Evolutionary conservation across 2,329 filamentous ascomycete genomes (phyloP), one percentile per base, ranked within the genome.

Genomic region (Pyrenophora teres): DNA sequence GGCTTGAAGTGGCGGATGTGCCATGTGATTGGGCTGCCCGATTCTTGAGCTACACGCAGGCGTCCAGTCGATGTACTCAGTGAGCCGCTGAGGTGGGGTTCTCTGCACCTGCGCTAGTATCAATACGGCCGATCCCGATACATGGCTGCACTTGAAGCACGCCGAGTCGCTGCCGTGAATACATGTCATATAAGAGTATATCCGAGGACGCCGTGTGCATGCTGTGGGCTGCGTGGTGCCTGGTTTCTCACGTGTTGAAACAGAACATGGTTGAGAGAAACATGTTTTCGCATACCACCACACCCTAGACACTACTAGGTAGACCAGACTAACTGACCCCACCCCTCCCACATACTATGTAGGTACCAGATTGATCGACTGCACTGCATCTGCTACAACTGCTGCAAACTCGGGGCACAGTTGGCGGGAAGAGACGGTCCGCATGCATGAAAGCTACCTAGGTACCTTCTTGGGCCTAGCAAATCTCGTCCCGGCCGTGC

Each of bases 61-160:
- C 64, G 65, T 64, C 69, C 68, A 73, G 65, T 67, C 38, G 62
- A 45, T 63, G 62, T 50, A 51, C 52, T 57, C 54, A 51, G 54
- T 50, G 64, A 73, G 56, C 61, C 69, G 70, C 70, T 64, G 64
- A 52, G 60, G 67, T 61, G 69, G 69, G 69, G 68, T 59, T 55
- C 55, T 47, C 18, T 44, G 35, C 40, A 48, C 45, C 41, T 23
- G 43, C 48, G 46, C 62, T 61, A 62, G 40, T 7, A 43, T 50
- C 9, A 19, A 49, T 41, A 36, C 47, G 50, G 19, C 39, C 37
- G 18, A 35, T 40, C 35, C 46, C 40, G 52, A 54, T 46, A 47
- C 39, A 41, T 57, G 50, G 48, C 41, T 27, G 42, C 33, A 46
- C 27, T 43, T 38, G 40, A 32, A 40, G 39, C 38, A 23, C n/a